Evolutionary conservation across 768 basidiomycete species (phyloP).

Genomic region (Boletus edulis): DNA sequence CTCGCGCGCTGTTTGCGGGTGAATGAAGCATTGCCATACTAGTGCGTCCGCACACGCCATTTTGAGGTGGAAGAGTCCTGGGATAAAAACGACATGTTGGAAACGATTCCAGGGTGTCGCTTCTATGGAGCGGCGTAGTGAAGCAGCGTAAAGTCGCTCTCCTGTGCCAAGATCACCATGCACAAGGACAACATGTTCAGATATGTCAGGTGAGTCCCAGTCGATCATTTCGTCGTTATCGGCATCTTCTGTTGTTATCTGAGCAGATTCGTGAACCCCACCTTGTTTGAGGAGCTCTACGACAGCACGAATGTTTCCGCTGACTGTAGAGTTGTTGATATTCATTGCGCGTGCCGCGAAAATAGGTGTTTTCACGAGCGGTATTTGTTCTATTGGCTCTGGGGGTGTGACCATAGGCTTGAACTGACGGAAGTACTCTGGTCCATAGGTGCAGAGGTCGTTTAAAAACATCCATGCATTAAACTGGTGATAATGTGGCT

Average conservation of each 20-base stretch:
- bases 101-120: slow-evolving; percentile 25
- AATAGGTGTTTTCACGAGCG: neutral
- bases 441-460: too few species aligned
- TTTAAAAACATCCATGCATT: too few species aligned
- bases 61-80: slow-evolving; percentile 35
- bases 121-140: neutral
- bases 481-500: too few species aligned
- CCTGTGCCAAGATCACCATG: neutral
- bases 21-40: slow-evolving; percentile 16
- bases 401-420: neutral
- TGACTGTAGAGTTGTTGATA: neutral
- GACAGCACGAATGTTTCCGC: neutral
- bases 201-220: neutral
- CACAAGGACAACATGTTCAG: neutral
- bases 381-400: neutral
- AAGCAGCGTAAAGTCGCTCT: neutral
- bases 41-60: slow-evolving; percentile 28
- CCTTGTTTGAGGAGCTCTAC: neutral
- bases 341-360: neutral
- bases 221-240: neutral
- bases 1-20: neutral
- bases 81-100: slow-evolving; percentile 34
- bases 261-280: neutral
- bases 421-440: neutral
- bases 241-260: too few species aligned